Evolutionary conservation across 2,329 filamentous ascomycete species (phyloP).

Genomic region (Zymoseptoria pseudotritici): DNA sequence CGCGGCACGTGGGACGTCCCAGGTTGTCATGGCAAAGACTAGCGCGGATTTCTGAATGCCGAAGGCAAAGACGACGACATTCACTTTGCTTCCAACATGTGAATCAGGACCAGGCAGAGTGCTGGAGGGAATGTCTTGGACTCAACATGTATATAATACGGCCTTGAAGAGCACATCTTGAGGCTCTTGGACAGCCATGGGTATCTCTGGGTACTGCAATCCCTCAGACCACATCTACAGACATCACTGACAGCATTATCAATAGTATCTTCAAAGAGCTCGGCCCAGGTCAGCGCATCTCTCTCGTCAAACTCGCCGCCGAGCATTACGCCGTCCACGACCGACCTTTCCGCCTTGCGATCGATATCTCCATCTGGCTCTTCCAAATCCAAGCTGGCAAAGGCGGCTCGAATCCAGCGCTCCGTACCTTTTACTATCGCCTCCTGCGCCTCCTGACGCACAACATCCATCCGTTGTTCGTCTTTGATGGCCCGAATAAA

Average conservation of each 20-base stretch:
- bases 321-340: constrained; percentile 64
- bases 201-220: constrained; percentile 21
- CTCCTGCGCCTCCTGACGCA: constrained; percentile 67
- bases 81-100: not conserved
- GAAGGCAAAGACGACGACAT: not conserved
- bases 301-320: constrained; percentile 74
- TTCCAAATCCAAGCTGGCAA: constrained; percentile 83
- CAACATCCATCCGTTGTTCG: constrained; percentile 79
- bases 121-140: not conserved
- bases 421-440: constrained; percentile 88
- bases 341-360: constrained; percentile 74
- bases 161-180: not conserved
- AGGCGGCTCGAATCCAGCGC: constrained; percentile 80
- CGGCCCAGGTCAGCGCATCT: constrained; percentile 68
- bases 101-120: too few species aligned
- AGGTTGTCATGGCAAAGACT: not conserved
- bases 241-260: constrained; percentile 5
- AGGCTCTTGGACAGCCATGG: constrained; percentile 12
- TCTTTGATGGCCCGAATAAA: constrained; percentile 82
- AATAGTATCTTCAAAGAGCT: constrained; percentile 83
- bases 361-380: constrained; percentile 96
- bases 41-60: not conserved
- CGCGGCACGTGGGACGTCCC: not conserved
- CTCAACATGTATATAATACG: not conserved
- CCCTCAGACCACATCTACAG: not conserved